phyloP scores from a whole-genome alignment of 2,329 filamentous ascomycete genomes.

The Fusarium sp. region DNA sequence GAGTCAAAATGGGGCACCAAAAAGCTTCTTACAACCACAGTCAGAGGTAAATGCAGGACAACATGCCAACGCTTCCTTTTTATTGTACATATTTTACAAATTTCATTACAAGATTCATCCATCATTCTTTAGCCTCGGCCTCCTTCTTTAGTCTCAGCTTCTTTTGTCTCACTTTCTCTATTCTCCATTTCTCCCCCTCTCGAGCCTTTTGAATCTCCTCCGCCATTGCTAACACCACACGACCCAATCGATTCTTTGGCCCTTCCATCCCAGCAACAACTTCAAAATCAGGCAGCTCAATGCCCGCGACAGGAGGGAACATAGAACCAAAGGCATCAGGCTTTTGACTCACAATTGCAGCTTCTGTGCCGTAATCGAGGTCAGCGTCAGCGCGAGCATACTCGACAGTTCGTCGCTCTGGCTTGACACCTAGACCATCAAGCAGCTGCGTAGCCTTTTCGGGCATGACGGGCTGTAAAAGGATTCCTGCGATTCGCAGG shows the following conservation, averaged over 20 bases:
- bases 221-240: constrained; percentile 42
- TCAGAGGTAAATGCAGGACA: background rate
- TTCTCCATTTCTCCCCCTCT: too few relatives aligned
- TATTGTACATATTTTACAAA: constrained; percentile 33
- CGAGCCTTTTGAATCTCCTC: constrained; percentile 41
- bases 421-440: constrained; percentile 78
- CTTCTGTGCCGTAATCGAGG: constrained; percentile 70
- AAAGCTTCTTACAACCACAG: background rate
- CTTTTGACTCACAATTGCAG: constrained; percentile 15
- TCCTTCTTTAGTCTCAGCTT: background rate
- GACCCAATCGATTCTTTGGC: constrained; percentile 43
- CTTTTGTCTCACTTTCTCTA: too few relatives aligned
- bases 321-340: constrained; percentile 54
- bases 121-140: constrained; percentile 9
- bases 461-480: constrained; percentile 93
- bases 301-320: constrained; percentile 59
- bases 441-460: constrained; percentile 77
- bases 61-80: background rate
- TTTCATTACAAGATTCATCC: background rate
- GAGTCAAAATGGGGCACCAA: constrained; percentile 11
- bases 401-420: constrained; percentile 69
- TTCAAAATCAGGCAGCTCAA: constrained; percentile 41
- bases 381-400: constrained; percentile 74
- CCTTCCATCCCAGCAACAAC: constrained; percentile 33
- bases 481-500: constrained; percentile 81